Percentiles rank a stretch among this genome's conserved stretches.
Evolutionary conservation across 176 grass and related monocot genomes (phyloP).

Genomic region (Oryza coarctata): DNA sequence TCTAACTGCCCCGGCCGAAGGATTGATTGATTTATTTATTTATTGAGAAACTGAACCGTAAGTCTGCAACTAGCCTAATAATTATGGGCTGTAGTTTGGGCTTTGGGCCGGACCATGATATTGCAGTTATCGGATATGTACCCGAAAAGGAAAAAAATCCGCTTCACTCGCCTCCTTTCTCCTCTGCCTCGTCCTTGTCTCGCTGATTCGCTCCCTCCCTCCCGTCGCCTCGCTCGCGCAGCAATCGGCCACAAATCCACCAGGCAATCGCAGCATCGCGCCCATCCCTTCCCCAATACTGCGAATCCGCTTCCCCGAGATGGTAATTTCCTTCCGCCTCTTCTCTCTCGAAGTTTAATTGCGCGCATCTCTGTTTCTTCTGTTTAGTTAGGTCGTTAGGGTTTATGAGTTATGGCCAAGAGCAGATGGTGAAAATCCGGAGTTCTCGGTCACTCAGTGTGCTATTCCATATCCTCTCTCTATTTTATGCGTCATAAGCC

Average conservation of each 20-base stretch:
- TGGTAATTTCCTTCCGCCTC: slow-evolving; percentile 14
- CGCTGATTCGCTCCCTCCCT: background rate
- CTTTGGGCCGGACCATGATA: background rate
- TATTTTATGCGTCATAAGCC: background rate
- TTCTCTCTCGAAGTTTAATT: background rate
- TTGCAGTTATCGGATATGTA: background rate
- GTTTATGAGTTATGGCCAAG: slow-evolving; percentile 16
- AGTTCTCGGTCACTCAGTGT: background rate
- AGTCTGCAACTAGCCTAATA: background rate
- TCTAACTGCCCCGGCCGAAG: too few relatives aligned
- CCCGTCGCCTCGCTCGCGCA: background rate
- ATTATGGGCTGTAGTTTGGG: background rate
- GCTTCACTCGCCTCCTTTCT: background rate
- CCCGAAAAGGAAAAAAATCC: background rate
- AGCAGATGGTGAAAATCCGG: background rate
- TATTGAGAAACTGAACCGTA: background rate
- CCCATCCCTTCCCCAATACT: background rate
- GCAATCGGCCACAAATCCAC: slow-evolving; percentile 7
- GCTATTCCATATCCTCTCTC: background rate
- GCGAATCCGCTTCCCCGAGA: background rate
- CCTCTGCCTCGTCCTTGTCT: background rate
- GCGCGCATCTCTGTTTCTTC: background rate
- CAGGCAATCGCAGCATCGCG: background rate
- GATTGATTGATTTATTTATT: too few relatives aligned
- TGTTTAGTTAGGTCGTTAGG: slow-evolving; percentile 21